Evolutionary conservation across 1,284 basidiomycete species (phyloP).

Genomic region (Uromyces viciae-fabae): DNA sequence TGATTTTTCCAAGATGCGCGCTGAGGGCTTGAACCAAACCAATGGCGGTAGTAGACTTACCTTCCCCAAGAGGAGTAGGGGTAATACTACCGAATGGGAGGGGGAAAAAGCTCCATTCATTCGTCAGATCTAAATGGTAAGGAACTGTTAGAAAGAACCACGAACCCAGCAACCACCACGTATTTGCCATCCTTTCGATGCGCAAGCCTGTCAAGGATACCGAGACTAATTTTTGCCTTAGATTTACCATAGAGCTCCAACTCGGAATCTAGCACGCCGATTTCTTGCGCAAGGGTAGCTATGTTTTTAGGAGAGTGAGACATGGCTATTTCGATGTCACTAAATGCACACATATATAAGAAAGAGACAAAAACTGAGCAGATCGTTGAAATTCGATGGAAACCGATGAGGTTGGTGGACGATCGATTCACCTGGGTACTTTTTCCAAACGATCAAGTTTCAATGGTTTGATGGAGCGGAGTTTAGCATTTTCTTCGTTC

Average conservation of each 20-base stretch:
- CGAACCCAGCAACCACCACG: conserved; percentile 83
- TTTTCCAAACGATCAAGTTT: conserved; percentile 72
- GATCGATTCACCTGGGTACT: conserved; percentile 65
- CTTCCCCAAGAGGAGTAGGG: conserved; percentile 94
- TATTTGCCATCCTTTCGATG: conserved; percentile 93
- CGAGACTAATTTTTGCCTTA: conserved; percentile 95
- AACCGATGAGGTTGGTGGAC: no score
- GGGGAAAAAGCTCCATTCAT: conserved; percentile 8
- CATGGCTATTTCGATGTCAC: conserved; percentile 93
- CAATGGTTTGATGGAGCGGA: conserved; percentile 69
- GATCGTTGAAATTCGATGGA: neutral
- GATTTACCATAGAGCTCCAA: conserved; percentile 91
- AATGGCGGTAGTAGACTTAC: conserved; percentile 97
- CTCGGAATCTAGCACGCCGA: conserved; percentile 80
- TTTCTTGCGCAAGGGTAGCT: conserved; percentile 76
- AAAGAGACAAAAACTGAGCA: no score
- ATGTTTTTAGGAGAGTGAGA: conserved; percentile 90
- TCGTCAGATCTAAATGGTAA: no score
- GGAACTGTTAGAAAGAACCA: no score
- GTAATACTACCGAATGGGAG: conserved; percentile 68
- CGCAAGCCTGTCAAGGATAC: conserved; percentile 75
- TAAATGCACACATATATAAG: no score
- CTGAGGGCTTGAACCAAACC: conserved; percentile 95
- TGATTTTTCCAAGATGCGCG: conserved; percentile 83
- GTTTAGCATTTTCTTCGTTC: conserved; percentile 66